phyloP scores from a whole-genome alignment of 2,329 filamentous ascomycete species.

The Clonostachys sp. region DNA sequence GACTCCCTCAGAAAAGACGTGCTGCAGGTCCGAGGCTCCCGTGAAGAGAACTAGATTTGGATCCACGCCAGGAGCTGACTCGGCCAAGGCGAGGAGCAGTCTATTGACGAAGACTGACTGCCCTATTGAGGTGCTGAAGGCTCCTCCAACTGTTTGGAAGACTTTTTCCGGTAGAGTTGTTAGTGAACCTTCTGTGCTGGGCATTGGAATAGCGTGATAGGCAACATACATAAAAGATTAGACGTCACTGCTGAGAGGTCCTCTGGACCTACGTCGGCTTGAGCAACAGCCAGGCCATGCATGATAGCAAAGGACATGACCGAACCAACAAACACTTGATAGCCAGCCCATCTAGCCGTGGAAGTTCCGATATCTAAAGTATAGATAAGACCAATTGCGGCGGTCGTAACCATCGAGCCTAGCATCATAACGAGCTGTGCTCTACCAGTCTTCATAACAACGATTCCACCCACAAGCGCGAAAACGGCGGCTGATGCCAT shows the following conservation, averaged over 20 bases:
- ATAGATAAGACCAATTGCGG: constrained; percentile 27
- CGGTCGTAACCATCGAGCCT: constrained; percentile 15
- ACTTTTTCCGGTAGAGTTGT: constrained; percentile 6
- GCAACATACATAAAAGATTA: not conserved
- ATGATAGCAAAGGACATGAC: constrained; percentile 35
- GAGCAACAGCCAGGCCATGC: constrained; percentile 37
- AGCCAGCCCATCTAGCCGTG: constrained; percentile 5
- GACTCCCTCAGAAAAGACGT: constrained; percentile 33
- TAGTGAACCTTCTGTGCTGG: no score
- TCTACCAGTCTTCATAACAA: constrained; percentile 11
- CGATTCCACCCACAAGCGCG: constrained; percentile 1
- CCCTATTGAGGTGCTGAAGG: constrained; percentile 32
- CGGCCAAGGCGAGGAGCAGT: constrained; percentile 17
- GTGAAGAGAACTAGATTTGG: constrained; percentile 18
- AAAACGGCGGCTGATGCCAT: constrained; percentile 1
- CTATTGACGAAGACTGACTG: constrained; percentile 30
- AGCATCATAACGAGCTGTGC: constrained; percentile 28
- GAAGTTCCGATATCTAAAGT: not conserved
- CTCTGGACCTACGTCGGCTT: constrained; percentile 9
- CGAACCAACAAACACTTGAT: constrained; percentile 28
- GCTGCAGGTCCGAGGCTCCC: constrained; percentile 45
- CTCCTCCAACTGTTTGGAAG: constrained; percentile 35
- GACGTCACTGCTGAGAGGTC: constrained; percentile 2
- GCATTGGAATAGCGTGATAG: no score
- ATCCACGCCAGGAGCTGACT: constrained; percentile 19